A percentile compares a stretch with the other conserved stretches of the same genome.
Evolutionary conservation across 495 filamentous ascomycete species (phyloP).

Genomic region (Bombardia bombarda): DNA sequence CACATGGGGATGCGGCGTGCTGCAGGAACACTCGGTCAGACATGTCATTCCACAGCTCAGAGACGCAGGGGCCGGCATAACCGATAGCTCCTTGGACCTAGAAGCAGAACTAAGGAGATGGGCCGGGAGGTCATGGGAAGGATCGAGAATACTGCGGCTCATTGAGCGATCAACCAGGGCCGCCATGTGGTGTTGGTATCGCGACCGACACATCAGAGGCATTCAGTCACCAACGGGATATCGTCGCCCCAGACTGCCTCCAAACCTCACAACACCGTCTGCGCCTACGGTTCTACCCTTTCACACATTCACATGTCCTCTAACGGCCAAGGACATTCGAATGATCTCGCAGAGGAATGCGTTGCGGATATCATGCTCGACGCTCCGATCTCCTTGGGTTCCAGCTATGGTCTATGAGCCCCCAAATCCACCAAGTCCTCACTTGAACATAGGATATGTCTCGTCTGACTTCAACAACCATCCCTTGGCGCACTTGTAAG

Average conservation of each 20-base stretch:
- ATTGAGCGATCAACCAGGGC: constrained; percentile 75
- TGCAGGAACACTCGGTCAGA: constrained; percentile 44
- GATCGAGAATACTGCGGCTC: constrained; percentile 74
- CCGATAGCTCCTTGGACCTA: constrained; percentile 22
- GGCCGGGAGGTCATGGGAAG: constrained; percentile 78
- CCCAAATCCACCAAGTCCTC: constrained; percentile 70
- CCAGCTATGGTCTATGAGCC: constrained; percentile 73
- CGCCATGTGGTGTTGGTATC: constrained; percentile 81
- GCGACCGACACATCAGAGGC: constrained; percentile 64
- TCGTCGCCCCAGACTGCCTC: constrained; percentile 66
- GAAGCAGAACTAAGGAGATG: constrained; percentile 51
- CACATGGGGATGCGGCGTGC: constrained; percentile 71
- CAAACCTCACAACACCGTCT: constrained; percentile 68
- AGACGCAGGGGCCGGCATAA: constrained; percentile 17
- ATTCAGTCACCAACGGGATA: constrained; percentile 55
- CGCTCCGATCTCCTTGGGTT: constrained; percentile 79
- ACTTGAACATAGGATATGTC: constrained; percentile 88
- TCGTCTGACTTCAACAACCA: constrained; percentile 99
- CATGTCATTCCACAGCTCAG: constrained; percentile 41
- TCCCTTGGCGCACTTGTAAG: constrained; percentile 77
- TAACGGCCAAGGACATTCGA: constrained; percentile 89
- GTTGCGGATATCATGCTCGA: constrained; percentile 83
- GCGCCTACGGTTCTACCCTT: constrained; percentile 97
- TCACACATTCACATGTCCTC: constrained; percentile 92
- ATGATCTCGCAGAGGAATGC: constrained; percentile 95